Percentiles rank a stretch among this genome's conserved stretches.
Evolutionary conservation across 768 basidiomycete genomes (phyloP).

Genomic region (Erythrobasidium yunnanense): DNA sequence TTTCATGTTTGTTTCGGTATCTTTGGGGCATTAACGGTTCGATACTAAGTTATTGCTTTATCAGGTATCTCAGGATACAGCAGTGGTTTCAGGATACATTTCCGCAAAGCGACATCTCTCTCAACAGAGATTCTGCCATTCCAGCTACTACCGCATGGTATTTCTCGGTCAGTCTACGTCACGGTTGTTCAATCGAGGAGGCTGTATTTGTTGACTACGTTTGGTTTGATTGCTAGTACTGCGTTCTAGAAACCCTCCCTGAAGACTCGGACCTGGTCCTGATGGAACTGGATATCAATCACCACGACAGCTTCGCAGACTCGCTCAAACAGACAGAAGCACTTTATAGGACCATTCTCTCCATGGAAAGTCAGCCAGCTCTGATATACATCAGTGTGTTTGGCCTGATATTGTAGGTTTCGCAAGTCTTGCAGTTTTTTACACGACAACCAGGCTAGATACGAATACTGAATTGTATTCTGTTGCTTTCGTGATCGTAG

Average conservation of each 20-base stretch:
- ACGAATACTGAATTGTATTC: too few relatives aligned
- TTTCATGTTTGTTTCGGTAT: neutral
- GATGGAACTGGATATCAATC: conserved; percentile 21
- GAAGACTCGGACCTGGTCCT: conserved; percentile 21
- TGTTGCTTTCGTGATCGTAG: neutral
- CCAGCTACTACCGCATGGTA: conserved; percentile 23
- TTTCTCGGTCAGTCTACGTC: neutral
- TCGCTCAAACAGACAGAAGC: conserved; percentile 9
- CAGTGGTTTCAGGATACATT: conserved; percentile 3
- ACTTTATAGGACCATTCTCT: conserved; percentile 24
- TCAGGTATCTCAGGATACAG: conserved; percentile 5
- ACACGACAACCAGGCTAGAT: neutral
- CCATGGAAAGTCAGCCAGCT: conserved; percentile 23
- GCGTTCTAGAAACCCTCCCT: conserved; percentile 10
- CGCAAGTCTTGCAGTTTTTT: neutral
- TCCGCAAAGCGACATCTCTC: neutral
- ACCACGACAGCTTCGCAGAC: neutral
- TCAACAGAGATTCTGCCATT: neutral
- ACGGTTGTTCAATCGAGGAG: neutral
- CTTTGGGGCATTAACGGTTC: neutral
- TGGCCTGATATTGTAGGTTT: conserved; percentile 13
- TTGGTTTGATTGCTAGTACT: neutral
- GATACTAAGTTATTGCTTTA: neutral
- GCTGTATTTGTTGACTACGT: neutral
- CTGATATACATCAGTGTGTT: conserved; percentile 22